Evolutionary conservation across 2,329 filamentous ascomycete species (phyloP).

Genomic region (Cryphonectria carpinicola): DNA sequence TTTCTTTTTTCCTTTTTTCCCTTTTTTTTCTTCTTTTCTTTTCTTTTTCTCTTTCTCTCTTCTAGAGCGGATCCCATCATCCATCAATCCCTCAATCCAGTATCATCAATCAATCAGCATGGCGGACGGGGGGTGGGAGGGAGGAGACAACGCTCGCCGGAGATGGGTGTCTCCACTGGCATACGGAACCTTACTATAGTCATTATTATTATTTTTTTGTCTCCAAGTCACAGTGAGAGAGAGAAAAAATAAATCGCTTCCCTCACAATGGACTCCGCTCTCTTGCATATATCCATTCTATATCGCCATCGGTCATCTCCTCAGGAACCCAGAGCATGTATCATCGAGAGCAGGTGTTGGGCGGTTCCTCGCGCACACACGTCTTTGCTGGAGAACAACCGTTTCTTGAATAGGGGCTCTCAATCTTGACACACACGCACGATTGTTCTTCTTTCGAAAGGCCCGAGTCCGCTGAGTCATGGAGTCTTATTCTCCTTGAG

Average conservation of each 20-base stretch:
- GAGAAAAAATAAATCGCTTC: background rate
- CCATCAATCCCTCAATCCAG: background rate
- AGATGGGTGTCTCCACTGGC: constrained; percentile 1
- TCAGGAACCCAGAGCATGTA: background rate
- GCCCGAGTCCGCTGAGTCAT: background rate
- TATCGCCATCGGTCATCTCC: background rate
- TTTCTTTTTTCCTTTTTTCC: no score
- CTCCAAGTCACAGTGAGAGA: background rate
- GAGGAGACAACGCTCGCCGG: background rate
- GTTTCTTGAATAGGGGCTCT: background rate
- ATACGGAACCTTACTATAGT: background rate
- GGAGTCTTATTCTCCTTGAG: background rate
- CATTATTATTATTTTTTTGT: background rate
- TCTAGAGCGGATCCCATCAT: background rate
- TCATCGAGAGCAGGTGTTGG: background rate
- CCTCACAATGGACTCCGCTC: background rate
- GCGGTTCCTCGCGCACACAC: background rate
- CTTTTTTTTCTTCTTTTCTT: background rate
- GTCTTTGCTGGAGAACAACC: background rate
- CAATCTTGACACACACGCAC: background rate
- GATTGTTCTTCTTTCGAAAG: background rate
- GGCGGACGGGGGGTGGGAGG: background rate
- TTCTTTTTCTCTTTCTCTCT: no score
- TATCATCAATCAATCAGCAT: background rate
- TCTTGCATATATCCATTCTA: background rate